Conservation (phyloP, 371 early-diverging fungal genomes). For the Mucor plumbeus region DNA sequence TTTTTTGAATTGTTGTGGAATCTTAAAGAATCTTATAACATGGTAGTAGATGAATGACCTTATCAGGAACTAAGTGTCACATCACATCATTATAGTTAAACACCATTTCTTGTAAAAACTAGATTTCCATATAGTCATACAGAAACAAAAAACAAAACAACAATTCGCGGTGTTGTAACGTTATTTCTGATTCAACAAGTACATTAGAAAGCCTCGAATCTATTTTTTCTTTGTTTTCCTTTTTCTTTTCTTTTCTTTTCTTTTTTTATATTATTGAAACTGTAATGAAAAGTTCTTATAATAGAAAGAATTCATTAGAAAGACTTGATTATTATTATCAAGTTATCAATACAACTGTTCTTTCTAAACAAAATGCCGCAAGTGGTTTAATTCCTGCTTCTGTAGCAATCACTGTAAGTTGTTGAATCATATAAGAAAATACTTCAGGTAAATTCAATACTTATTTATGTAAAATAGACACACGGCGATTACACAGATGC, state of each 20-base stretch:
- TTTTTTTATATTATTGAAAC: slow-evolving; percentile 9
- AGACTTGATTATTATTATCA: slow-evolving; percentile 80
- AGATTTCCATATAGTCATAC: not conserved
- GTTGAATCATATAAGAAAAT: not conserved
- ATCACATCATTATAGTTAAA: not conserved
- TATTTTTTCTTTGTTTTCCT: slow-evolving; percentile 1
- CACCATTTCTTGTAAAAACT: too few relatives aligned
- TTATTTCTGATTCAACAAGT: not conserved
- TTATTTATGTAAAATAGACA: slow-evolving; percentile 30
- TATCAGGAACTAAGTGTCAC: slow-evolving; percentile 2
- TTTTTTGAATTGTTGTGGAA: not conserved
- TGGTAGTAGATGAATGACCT: not conserved
- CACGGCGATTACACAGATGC: slow-evolving; percentile 90
- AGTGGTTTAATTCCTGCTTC: slow-evolving; percentile 93
- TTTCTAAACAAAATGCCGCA: slow-evolving; percentile 80
- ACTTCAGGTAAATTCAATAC: not conserved
- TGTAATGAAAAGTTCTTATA: slow-evolving; percentile 15
- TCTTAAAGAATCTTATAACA: too few relatives aligned
- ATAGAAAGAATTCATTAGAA: slow-evolving; percentile 40
- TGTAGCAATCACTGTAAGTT: slow-evolving; percentile 77
- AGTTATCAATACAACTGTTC: slow-evolving; percentile 75
- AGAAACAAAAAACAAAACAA: not conserved
- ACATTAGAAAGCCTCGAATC: not conserved
- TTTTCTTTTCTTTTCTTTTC: not conserved
- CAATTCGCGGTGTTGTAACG: slow-evolving; percentile 2